Percentiles rank a stretch among this genome's conserved stretches.
These are phyloP conservation scores for Fomitiporia mediterranea DNA, from an alignment of 1,284 basidiomycete genomes.

Conservation along the genomic window DNA sequence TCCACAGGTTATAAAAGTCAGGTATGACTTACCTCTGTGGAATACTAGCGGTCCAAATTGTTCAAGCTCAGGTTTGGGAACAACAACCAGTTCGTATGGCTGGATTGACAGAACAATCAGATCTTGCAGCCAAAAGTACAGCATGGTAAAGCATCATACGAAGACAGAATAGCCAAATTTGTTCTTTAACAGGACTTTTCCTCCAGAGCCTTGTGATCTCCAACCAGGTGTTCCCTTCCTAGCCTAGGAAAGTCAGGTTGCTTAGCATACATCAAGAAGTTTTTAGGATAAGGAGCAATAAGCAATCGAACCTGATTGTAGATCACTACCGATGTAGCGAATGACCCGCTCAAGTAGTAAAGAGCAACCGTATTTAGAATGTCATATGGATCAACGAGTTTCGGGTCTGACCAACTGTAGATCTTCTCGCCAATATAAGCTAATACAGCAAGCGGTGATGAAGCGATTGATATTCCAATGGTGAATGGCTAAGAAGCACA, in stretches of 20 bases:
- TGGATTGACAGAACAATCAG: conserved; percentile 4
- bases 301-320: conserved; percentile 21
- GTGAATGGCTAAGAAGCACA: conserved; percentile 22
- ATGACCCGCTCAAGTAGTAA: conserved; percentile 23
- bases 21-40: conserved; percentile 23
- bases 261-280: not conserved
- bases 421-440: conserved; percentile 26
- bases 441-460: conserved; percentile 23
- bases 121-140: not conserved
- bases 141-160: conserved; percentile 10
- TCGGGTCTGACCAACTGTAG: conserved; percentile 24
- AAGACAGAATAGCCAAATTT: conserved; percentile 23
- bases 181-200: conserved; percentile 16
- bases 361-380: conserved; percentile 24
- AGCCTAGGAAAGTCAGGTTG: not conserved
- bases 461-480: conserved; percentile 23
- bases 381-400: conserved; percentile 16
- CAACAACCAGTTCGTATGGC: conserved; percentile 23
- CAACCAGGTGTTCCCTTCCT: conserved; percentile 5
- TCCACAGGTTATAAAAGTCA: too few relatives aligned
- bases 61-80: conserved; percentile 16
- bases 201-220: not conserved
- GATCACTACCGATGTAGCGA: conserved; percentile 24
- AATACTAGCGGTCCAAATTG: conserved; percentile 20
- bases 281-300: too few relatives aligned